phyloP scores from a whole-genome alignment of 1,284 basidiomycete species.

The Naganishia sp. region DNA sequence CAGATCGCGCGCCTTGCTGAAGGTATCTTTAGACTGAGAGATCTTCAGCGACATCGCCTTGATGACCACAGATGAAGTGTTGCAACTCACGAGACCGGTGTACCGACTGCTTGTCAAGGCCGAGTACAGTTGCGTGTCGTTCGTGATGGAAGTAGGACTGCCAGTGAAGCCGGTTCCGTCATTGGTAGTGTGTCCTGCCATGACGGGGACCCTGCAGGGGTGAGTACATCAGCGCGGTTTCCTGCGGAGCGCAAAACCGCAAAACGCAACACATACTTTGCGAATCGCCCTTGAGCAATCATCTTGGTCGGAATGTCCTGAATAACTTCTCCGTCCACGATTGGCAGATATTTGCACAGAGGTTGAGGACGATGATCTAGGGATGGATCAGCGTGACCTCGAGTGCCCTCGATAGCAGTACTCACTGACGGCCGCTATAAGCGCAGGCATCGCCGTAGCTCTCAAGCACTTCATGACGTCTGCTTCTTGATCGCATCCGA shows the following conservation, averaged over 20 bases:
- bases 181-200: slow-evolving; percentile 36
- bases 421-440: slow-evolving; percentile 36
- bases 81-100: slow-evolving; percentile 30
- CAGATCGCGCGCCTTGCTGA: slow-evolving; percentile 29
- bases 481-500: slow-evolving; percentile 33
- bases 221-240: background rate
- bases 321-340: slow-evolving; percentile 35
- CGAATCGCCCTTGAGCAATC: slow-evolving; percentile 29
- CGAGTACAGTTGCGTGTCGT: slow-evolving; percentile 32
- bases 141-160: slow-evolving; percentile 24
- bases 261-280: slow-evolving; percentile 24
- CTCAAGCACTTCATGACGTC: slow-evolving; percentile 34
- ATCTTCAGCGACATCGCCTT: background rate
- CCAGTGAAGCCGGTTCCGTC: slow-evolving; percentile 36
- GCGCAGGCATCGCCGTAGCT: slow-evolving; percentile 20
- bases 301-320: slow-evolving; percentile 32
- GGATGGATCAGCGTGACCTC: background rate
- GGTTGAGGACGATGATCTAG: slow-evolving; percentile 34
- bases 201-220: slow-evolving; percentile 27
- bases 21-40: slow-evolving; percentile 32
- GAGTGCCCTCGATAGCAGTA: background rate
- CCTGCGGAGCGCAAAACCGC: too few species aligned
- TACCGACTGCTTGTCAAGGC: slow-evolving; percentile 34
- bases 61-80: background rate
- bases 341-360: slow-evolving; percentile 36